Evolutionary conservation across 2,329 filamentous ascomycete genomes (phyloP), one percentile per base, ranked within the genome.

Genomic region (Aspergillus unguis): DNA sequence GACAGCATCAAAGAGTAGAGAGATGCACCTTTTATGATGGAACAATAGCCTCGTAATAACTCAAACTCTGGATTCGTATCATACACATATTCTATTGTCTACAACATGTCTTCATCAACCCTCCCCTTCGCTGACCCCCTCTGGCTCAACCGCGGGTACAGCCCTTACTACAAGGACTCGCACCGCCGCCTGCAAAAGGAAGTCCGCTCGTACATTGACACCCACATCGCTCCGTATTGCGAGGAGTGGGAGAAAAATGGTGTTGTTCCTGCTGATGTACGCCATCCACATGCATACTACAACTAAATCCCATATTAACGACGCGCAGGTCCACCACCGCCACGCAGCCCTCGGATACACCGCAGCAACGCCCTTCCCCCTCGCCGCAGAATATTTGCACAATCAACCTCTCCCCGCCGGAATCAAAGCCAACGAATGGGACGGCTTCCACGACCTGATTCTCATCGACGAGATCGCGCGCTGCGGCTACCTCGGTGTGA

Each of bases 391-490:
- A 25, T 55, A 62, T 44, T 38, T 65, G 1, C 17, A 53, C 2
- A 54, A 54, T n/a, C 60, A 65, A 41, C 52, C 52, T 2, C 60
- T 68, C 6, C 65, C 65, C 0, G 66, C 58, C 0, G 59, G 62
- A 23, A 64, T 73, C 29, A 55, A 62, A 4, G 55, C 66, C 0
- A 52, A 58, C 2, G 60, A 72, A 36, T 67, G 72, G 50, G 71
- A 75, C 44, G 61, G 61, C 0, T 75, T 74, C 50, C 71, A 74
- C 46, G 60, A 65, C 33, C 42, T 74, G 40, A 62, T 74, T 33
- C 55, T 74, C 27, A 65, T 63, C 9, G 71, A 75, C 41, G 73
- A 75, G 56, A 44, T 65, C 3, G 67, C 66, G 2, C 71, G 71
- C 1, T 68, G 67, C 44, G 68, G 65, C 9, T 67, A 65, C 36